Base-by-base conservation (phyloP, 2,329 filamentous ascomycete genomes). In the Hymenotorrendiella dingleyae region DNA sequence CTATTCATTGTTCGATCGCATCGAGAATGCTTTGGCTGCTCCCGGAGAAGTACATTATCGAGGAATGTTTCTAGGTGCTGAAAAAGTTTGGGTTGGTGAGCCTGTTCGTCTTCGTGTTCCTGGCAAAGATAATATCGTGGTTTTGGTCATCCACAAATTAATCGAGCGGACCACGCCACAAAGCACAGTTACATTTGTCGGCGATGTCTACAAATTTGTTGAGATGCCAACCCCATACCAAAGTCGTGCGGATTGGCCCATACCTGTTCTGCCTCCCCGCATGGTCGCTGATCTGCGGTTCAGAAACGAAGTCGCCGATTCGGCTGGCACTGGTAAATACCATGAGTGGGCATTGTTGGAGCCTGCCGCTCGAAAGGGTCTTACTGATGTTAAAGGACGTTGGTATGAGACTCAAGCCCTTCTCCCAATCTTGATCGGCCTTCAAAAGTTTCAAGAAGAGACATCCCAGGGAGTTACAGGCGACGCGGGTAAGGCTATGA, bases 1-100 rank as follows among this genome's bases (percentile, higher is more conserved):
- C 20, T 78, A 75, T 54, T 76, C 73, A 0, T 67, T 71, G 2
- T 70, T 76, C 43, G 67, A 71, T 36, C 64, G 59, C n/a, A 59
- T 69, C n/a, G 66, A 65, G 32, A 66, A 62, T 16, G 52, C 58
- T 1, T 54, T 66, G 2, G 59, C 61, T 3, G 56, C 60, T 17
- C 57, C 60, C 6, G 65, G 64, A 11, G 67, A 70, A 34, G 57
- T 63, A 3, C 64, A 69, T 41, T 79, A 71, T 57, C 71, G 72
- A 43, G 73, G 72, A 23, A 64, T 79, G 37, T 80, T 68, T 55
- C 58, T 79, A 0, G 76, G 76, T 5, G 74, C 70, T 2, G 76
- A 80, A 54, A 79, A 78, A 58, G 66, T 79, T 17, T 80, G 74
- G 72, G 60, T 70, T 16, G 73, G 75, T n/a, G 76, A 80, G 35